Percentiles rank a stretch among this genome's conserved stretches.
phyloP scores from a whole-genome alignment of 345 rosid species.

The Leavenworthia alabamica region DNA sequence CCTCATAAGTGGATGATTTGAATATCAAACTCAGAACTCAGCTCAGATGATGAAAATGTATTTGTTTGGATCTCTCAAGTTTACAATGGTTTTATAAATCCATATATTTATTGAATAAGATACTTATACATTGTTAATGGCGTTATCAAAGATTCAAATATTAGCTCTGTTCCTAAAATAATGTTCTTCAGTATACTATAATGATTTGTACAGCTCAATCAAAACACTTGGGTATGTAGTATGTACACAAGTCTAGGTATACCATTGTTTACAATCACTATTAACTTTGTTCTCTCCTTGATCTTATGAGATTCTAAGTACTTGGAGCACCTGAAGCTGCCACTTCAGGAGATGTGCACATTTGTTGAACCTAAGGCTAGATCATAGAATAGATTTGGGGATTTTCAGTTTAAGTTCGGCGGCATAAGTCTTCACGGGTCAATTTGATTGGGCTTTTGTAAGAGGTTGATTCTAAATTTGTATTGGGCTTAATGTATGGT shows the following conservation, averaged over 20 bases:
- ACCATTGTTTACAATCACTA: not conserved
- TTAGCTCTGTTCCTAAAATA: not conserved
- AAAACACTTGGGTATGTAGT: not conserved
- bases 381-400: no score
- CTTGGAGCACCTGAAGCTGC: not conserved
- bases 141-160: not conserved
- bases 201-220: not conserved
- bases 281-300: not conserved
- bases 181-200: slow-evolving; percentile 4
- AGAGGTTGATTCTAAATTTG: no score
- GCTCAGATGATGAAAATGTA: not conserved
- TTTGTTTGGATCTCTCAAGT: not conserved
- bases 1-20: slow-evolving; percentile 34
- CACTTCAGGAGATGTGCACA: not conserved
- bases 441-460: no score
- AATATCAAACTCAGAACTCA: not conserved
- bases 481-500: no score
- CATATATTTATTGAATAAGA: not conserved
- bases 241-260: not conserved
- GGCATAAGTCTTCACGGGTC: no score
- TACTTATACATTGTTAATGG: not conserved
- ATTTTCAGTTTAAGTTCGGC: no score
- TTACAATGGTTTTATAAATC: not conserved
- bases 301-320: not conserved
- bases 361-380: not conserved